Evolutionary conservation across 1,284 basidiomycete species (phyloP), one percentile per base, ranked within the genome.

Genomic region (Ustilago loliicola): DNA sequence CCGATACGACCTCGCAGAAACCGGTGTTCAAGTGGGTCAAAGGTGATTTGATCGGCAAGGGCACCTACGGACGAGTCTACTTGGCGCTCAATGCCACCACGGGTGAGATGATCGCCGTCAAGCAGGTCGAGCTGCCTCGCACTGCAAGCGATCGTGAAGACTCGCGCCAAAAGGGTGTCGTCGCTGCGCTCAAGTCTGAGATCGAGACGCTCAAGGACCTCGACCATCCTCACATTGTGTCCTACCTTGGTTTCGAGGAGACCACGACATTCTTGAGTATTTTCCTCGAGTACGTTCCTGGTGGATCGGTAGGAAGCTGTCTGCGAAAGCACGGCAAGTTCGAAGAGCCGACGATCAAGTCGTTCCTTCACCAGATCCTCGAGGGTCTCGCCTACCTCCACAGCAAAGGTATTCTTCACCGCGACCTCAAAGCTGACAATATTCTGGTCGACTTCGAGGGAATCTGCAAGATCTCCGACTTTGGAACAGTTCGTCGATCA

Each of bases 61-160:
- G 97, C 27, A 97, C 95, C 4, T 99, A 96, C 83, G 96, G 96
- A 8, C 91, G 93, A 57, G 97, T 99, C 32, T 99, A 98, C 84
- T 91, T 98, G 56, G 97, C 95, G 21, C 89, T 99, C 74, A 99
- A 99, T 86, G 94, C 94, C n/a, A 96, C 94, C 1, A 98, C 96
- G 0, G 96, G 96, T 65, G 96, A 99, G 87, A 96, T 98, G 93
- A 96, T 99, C 81, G 97, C 97, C 8, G 97, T 99, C 79, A 99
- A 99, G 88, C 97, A 99, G 88, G 97, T 99, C 56, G 96, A 98
- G 87, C 90, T 96, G 66, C 96, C 96, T 1, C 91, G 91, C 57
- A 96, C 95, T 1, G 91, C 92, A 15, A 93, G 92, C 80, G 96
- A 99, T 88, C 93, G 92, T 85, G 92, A 92, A 80, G 95, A 98